A percentile compares a stretch with the other conserved stretches of the same genome.
These are phyloP conservation scores for Flueggea neowawraea DNA, from an alignment of 441 rosid species.

Conservation along the genomic window DNA sequence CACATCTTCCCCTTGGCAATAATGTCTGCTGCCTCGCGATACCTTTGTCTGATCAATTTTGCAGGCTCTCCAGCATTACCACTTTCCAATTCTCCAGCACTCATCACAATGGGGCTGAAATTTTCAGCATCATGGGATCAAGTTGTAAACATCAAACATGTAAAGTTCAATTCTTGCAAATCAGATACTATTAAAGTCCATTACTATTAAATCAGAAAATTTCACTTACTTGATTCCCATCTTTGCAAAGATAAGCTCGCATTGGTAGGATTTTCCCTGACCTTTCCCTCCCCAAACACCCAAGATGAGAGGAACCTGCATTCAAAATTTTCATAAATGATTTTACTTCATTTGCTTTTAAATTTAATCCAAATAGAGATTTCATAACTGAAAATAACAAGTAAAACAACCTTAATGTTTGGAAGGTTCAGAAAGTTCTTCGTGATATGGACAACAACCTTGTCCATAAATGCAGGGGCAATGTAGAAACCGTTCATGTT, in stretches of 20 bases:
- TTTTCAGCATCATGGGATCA: too few relatives aligned
- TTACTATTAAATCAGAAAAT: too few relatives aligned
- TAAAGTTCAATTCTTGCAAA: too few relatives aligned
- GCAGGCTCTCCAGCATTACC: constrained; percentile 99
- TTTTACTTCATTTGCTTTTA: not conserved
- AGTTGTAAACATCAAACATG: too few relatives aligned
- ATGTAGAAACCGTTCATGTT: constrained; percentile 31
- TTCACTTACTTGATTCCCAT: constrained; percentile 92
- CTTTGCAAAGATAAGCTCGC: constrained; percentile 96
- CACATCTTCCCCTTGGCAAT: too few relatives aligned
- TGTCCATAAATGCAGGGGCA: constrained; percentile 39
- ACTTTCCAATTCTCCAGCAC: constrained; percentile 98
- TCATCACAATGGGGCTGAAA: constrained; percentile 97
- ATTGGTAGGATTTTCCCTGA: constrained; percentile 96
- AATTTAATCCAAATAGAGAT: not conserved
- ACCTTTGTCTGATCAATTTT: constrained; percentile 90
- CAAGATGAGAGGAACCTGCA: constrained; percentile 87
- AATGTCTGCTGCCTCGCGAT: too few relatives aligned
- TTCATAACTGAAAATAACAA: constrained; percentile 10
- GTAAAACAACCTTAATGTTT: constrained; percentile 70
- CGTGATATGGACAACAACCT: constrained; percentile 65
- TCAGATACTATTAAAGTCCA: not conserved
- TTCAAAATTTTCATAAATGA: not conserved
- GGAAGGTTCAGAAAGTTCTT: constrained; percentile 95
- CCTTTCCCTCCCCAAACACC: constrained; percentile 99